phyloP scores from a whole-genome alignment of 768 basidiomycete species.

The Trametes cinnabarina region DNA sequence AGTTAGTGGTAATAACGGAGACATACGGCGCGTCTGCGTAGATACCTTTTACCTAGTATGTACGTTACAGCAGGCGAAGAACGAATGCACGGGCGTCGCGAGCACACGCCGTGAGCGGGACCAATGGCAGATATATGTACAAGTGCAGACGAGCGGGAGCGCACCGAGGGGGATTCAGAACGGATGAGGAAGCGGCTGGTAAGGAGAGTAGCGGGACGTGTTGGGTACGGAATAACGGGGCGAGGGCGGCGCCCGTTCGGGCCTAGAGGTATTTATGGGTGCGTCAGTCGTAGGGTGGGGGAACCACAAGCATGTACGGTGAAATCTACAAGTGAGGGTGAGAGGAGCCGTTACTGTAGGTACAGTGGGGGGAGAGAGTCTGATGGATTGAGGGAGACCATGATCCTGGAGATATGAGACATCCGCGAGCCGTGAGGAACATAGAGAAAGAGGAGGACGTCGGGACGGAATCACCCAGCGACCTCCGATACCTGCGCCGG shows the following conservation, averaged over 20 bases:
- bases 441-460: not conserved
- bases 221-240: not conserved
- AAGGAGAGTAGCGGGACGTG: not conserved
- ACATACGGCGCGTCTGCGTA: not conserved
- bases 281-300: not conserved
- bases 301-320: not conserved
- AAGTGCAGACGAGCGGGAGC: not conserved
- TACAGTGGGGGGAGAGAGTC: too few relatives aligned
- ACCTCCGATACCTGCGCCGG: too few relatives aligned
- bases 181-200: not conserved
- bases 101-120: too few relatives aligned
- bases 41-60: conserved; percentile 7
- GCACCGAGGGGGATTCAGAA: not conserved
- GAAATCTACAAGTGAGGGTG: not conserved
- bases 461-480: too few relatives aligned
- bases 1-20: conserved; percentile 5
- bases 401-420: too few relatives aligned
- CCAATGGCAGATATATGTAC: not conserved
- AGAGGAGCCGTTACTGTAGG: too few relatives aligned
- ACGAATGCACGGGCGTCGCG: not conserved
- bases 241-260: not conserved
- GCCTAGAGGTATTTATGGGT: conserved; percentile 7
- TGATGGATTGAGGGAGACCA: too few relatives aligned
- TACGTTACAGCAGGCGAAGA: not conserved
- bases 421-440: too few relatives aligned